Percentiles rank a stretch among this genome's conserved stretches.
These are phyloP conservation scores for Coniferiporia sulphurascens DNA, from an alignment of 1,284 basidiomycete species.

Conservation along the genomic window DNA sequence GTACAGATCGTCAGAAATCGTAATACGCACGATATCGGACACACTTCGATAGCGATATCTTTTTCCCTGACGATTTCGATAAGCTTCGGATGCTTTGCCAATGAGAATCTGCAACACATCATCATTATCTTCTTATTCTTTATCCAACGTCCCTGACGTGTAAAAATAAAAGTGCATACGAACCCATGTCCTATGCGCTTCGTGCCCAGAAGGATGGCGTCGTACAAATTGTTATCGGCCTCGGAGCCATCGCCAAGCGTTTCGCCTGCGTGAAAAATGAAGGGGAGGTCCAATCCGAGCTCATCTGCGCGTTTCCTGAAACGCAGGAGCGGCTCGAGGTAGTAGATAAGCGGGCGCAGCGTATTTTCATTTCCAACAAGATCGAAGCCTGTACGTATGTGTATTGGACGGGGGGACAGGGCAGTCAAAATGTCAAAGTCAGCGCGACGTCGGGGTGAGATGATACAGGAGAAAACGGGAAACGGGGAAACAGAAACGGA, in stretches of 20 bases:
- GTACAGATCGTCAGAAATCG: constrained; percentile 13
- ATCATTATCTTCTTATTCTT: not conserved
- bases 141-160: not conserved
- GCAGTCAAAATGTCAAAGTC: too few species aligned
- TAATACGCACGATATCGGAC: constrained; percentile 61
- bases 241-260: constrained; percentile 67
- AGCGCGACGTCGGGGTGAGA: not conserved
- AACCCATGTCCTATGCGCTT: constrained; percentile 79
- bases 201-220: constrained; percentile 71
- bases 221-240: constrained; percentile 72
- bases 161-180: constrained; percentile 17
- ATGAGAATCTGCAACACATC: constrained; percentile 47
- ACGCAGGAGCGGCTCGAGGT: constrained; percentile 54
- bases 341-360: constrained; percentile 57
- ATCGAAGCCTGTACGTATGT: constrained; percentile 58
- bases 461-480: too few species aligned
- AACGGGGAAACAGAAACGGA: too few species aligned
- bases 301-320: constrained; percentile 57
- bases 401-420: too few species aligned
- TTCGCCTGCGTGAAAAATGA: constrained; percentile 78
- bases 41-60: constrained; percentile 63
- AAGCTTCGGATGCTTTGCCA: constrained; percentile 68
- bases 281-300: constrained; percentile 63
- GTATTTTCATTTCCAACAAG: constrained; percentile 74
- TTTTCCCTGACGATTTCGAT: constrained; percentile 60